A percentile compares a stretch with the other conserved stretches of the same genome.
phyloP scores from a whole-genome alignment of 2,329 filamentous ascomycete species.

The Pseudohalonectria lignicola region DNA sequence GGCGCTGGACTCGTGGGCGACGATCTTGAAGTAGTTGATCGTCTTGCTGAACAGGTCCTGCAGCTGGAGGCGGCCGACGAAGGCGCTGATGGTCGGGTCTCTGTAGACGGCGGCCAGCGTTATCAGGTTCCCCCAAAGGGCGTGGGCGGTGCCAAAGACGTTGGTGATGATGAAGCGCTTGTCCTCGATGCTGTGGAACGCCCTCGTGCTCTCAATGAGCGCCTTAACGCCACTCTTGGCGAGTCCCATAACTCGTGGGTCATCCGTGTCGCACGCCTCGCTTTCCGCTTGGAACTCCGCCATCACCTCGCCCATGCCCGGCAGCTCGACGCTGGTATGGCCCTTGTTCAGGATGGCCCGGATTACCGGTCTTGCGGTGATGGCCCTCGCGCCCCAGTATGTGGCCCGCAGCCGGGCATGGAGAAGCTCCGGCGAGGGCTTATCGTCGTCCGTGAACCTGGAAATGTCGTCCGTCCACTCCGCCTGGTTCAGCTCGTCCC shows the following conservation, averaged over 20 bases:
- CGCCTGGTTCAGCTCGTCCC: not conserved
- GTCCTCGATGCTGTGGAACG: constrained; percentile 59
- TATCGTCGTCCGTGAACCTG: no score
- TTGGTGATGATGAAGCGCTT: constrained; percentile 81
- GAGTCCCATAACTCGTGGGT: constrained; percentile 35
- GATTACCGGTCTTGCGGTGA: constrained; percentile 74
- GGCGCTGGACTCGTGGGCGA: constrained; percentile 63
- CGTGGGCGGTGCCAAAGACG: constrained; percentile 88
- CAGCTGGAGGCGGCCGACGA: constrained; percentile 46
- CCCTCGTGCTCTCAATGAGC: constrained; percentile 73
- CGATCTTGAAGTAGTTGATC: constrained; percentile 61
- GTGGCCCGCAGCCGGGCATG: constrained; percentile 79
- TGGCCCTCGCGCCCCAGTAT: constrained; percentile 85
- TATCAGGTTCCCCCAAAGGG: constrained; percentile 93
- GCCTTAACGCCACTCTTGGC: constrained; percentile 57
- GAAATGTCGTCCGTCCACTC: not conserved
- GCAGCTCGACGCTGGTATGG: no score
- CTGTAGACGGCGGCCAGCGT: constrained; percentile 73
- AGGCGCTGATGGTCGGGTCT: constrained; percentile 48
- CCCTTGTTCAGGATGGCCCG: constrained; percentile 44
- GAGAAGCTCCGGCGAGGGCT: constrained; percentile 72
- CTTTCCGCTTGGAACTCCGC: no score
- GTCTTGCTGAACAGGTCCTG: constrained; percentile 58
- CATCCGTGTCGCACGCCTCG: not conserved
- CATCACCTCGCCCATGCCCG: no score